Conservation (phyloP, 768 basidiomycete species). For the Paxillus involutus region DNA sequence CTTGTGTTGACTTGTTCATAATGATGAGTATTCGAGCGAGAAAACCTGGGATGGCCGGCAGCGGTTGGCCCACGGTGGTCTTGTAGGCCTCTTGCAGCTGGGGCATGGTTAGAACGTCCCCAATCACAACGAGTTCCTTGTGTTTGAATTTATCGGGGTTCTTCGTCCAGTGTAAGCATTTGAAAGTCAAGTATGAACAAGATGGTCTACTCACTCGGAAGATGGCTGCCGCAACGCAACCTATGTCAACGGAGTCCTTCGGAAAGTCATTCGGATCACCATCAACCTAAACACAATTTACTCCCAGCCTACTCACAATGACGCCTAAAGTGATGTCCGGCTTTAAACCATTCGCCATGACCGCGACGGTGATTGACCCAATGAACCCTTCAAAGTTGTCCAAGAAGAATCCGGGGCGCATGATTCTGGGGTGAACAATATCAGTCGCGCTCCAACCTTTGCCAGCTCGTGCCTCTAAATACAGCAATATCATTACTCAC, state of each 20-base stretch:
- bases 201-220: slow-evolving; percentile 23
- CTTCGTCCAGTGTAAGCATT: slow-evolving; percentile 14
- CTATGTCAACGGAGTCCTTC: slow-evolving; percentile 36
- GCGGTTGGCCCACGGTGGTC: slow-evolving; percentile 23
- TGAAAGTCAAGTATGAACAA: not conserved
- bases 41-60: slow-evolving; percentile 30
- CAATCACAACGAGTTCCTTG: slow-evolving; percentile 27
- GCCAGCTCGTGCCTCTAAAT: not conserved
- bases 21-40: slow-evolving; percentile 26
- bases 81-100: slow-evolving; percentile 30
- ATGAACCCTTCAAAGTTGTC: slow-evolving; percentile 41
- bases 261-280: not conserved
- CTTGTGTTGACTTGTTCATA: slow-evolving; percentile 30
- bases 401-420: slow-evolving; percentile 45
- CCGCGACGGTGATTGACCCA: slow-evolving; percentile 35
- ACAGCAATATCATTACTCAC: slow-evolving; percentile 22
- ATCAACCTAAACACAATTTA: not conserved
- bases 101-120: slow-evolving; percentile 29
- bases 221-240: slow-evolving; percentile 33
- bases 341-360: slow-evolving; percentile 34
- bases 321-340: slow-evolving; percentile 32
- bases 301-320: slow-evolving; percentile 28
- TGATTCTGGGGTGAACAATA: slow-evolving; percentile 24
- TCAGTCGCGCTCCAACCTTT: not conserved
- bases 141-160: slow-evolving; percentile 22